Evolutionary conservation across 108 stramenopile species (phyloP).

Genomic region (Nitzschia palea): DNA sequence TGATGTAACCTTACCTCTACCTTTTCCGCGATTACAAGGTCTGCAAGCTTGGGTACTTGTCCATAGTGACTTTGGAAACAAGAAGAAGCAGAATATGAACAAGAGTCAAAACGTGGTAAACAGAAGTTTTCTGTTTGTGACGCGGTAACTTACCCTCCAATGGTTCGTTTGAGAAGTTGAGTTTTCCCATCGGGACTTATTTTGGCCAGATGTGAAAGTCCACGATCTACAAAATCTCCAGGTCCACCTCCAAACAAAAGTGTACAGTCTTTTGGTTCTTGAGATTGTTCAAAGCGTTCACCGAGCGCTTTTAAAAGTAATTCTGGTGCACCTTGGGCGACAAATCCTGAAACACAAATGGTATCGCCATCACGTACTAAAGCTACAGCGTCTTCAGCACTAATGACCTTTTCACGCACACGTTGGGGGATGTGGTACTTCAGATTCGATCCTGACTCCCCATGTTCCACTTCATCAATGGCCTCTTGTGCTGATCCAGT

Average conservation of each 20-base stretch:
- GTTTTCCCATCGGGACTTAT: slow-evolving; percentile 30
- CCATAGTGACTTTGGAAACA: slow-evolving; percentile 50
- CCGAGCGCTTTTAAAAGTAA: slow-evolving; percentile 58
- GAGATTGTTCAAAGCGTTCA: slow-evolving; percentile 50
- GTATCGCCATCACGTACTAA: slow-evolving; percentile 55
- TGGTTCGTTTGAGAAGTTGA: slow-evolving; percentile 63
- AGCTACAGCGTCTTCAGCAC: slow-evolving; percentile 46
- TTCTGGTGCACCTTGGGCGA: slow-evolving; percentile 65
- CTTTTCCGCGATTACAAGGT: slow-evolving; percentile 54
- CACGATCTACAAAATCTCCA: slow-evolving; percentile 41
- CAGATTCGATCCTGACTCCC: not conserved
- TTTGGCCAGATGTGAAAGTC: slow-evolving; percentile 71
- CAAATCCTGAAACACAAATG: slow-evolving; percentile 69
- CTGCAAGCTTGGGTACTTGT: slow-evolving; percentile 65
- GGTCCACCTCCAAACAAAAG: slow-evolving; percentile 79
- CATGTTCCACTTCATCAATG: not conserved
- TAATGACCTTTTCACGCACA: slow-evolving; percentile 43
- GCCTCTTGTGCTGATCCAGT: not conserved
- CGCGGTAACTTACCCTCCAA: slow-evolving; percentile 54
- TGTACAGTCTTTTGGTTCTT: slow-evolving; percentile 50
- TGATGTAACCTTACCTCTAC: slow-evolving; percentile 58
- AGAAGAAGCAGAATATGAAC: too few species aligned
- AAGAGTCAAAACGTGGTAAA: too few species aligned
- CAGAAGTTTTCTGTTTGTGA: too few species aligned
- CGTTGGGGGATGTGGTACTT: slow-evolving; percentile 30